phyloP scores from a whole-genome alignment of 2,329 filamentous ascomycete species.

The Beauveria medogensis region DNA sequence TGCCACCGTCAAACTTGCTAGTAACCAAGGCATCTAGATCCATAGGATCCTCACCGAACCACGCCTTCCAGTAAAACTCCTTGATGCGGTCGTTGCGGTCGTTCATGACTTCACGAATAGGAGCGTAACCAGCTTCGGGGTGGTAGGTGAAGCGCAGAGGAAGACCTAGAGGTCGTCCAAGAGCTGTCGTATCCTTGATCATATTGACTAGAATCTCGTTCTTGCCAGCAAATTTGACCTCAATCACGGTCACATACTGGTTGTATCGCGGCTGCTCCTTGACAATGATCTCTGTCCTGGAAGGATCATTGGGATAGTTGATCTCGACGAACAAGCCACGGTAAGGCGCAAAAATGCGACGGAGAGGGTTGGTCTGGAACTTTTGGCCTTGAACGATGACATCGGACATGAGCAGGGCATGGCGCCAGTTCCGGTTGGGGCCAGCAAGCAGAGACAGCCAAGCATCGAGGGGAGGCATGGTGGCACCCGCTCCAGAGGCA shows the following conservation, averaged over 20 bases:
- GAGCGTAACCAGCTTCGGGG: slow-evolving; percentile 93
- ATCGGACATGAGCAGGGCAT: slow-evolving; percentile 88
- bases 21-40: slow-evolving; percentile 81
- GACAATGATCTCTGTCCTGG: slow-evolving; percentile 77
- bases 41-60: slow-evolving; percentile 83
- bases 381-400: slow-evolving; percentile 92
- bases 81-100: slow-evolving; percentile 96
- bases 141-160: slow-evolving; percentile 87
- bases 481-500: slow-evolving; percentile 62
- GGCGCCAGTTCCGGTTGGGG: slow-evolving; percentile 79
- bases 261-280: slow-evolving; percentile 81
- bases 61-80: slow-evolving; percentile 97
- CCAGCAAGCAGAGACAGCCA: slow-evolving; percentile 90
- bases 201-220: slow-evolving; percentile 82
- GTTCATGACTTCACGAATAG: slow-evolving; percentile 93
- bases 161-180: slow-evolving; percentile 73
- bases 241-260: slow-evolving; percentile 80
- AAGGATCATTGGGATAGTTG: slow-evolving; percentile 67
- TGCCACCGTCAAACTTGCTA: slow-evolving; percentile 83
- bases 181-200: slow-evolving; percentile 85
- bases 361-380: slow-evolving; percentile 95
- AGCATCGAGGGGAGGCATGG: slow-evolving; percentile 68
- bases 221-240: slow-evolving; percentile 66
- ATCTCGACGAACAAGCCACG: slow-evolving; percentile 89
- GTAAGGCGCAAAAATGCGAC: slow-evolving; percentile 78